These are phyloP conservation scores for Aphanoascus verrucosus DNA, from an alignment of 2,329 filamentous ascomycete species.

Conservation along the genomic window DNA sequence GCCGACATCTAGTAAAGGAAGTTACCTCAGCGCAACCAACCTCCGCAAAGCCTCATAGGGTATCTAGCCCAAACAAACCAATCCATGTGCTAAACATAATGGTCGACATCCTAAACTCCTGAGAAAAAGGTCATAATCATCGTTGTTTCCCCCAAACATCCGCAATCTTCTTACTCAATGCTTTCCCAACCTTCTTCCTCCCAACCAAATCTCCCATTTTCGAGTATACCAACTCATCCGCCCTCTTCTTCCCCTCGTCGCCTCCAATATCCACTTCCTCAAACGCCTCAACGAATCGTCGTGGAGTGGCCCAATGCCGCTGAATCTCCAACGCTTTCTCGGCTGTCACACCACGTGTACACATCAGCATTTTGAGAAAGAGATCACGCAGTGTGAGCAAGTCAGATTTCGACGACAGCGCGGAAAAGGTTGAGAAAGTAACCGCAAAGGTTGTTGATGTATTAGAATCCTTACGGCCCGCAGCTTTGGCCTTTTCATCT, in stretches of 20 bases:
- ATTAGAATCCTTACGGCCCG: conserved; percentile 37
- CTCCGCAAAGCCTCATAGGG: too few relatives aligned
- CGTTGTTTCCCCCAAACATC: conserved; percentile 52
- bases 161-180: conserved; percentile 57
- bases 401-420: conserved; percentile 64
- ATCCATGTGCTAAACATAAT: too few relatives aligned
- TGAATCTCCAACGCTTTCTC: conserved; percentile 74
- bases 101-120: background rate
- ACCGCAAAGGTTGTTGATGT: conserved; percentile 53
- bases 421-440: conserved; percentile 60
- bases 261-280: conserved; percentile 40
- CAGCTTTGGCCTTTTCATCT: conserved; percentile 29
- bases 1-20: too few relatives aligned
- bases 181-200: conserved; percentile 56
- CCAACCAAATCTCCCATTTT: conserved; percentile 50
- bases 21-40: too few relatives aligned
- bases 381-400: conserved; percentile 62
- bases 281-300: conserved; percentile 60
- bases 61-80: too few relatives aligned
- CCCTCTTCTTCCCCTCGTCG: conserved; percentile 37
- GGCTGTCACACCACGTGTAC: conserved; percentile 60
- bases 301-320: conserved; percentile 63
- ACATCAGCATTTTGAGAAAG: conserved; percentile 80
- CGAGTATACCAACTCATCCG: conserved; percentile 49
- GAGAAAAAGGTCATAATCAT: background rate